phyloP scores from a whole-genome alignment of 441 rosid species.

The Pelargonium citronellum region DNA sequence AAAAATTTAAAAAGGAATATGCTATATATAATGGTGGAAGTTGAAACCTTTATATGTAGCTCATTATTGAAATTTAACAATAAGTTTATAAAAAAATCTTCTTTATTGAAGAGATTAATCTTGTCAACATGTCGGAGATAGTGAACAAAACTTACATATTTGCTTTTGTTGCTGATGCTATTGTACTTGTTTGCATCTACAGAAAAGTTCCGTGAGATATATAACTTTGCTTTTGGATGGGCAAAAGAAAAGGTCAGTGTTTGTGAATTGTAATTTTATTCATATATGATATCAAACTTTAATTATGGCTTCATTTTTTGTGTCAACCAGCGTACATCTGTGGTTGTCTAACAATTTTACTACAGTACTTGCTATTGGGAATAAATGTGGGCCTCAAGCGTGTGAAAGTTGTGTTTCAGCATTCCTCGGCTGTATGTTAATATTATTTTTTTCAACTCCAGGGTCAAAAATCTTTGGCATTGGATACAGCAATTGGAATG shows the following conservation, averaged over 20 bases:
- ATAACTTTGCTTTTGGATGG: slow-evolving; percentile 96
- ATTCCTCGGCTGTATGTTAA: neutral
- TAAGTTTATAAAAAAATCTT: too few relatives aligned
- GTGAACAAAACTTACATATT: too few relatives aligned
- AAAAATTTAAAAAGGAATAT: too few relatives aligned
- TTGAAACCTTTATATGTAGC: too few relatives aligned
- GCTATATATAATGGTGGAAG: too few relatives aligned
- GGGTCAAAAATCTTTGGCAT: slow-evolving; percentile 96
- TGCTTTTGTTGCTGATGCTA: slow-evolving; percentile 17
- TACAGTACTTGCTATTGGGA: neutral
- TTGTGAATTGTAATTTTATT: neutral
- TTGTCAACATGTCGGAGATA: too few relatives aligned
- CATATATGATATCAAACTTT: neutral
- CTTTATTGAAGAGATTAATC: too few relatives aligned
- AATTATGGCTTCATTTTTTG: neutral
- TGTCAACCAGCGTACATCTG: neutral
- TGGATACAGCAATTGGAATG: slow-evolving; percentile 96
- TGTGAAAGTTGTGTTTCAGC: neutral
- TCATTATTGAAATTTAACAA: too few relatives aligned
- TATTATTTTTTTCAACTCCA: slow-evolving; percentile 24
- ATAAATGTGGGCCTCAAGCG: neutral
- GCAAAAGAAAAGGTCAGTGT: slow-evolving; percentile 86
- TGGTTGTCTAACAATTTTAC: neutral
- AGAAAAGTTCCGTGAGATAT: slow-evolving; percentile 91
- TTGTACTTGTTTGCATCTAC: slow-evolving; percentile 30